Evolutionary conservation across 2,329 filamentous ascomycete genomes (phyloP), one percentile per base, ranked within the genome.

Genomic region (Thelonectria discophora): DNA sequence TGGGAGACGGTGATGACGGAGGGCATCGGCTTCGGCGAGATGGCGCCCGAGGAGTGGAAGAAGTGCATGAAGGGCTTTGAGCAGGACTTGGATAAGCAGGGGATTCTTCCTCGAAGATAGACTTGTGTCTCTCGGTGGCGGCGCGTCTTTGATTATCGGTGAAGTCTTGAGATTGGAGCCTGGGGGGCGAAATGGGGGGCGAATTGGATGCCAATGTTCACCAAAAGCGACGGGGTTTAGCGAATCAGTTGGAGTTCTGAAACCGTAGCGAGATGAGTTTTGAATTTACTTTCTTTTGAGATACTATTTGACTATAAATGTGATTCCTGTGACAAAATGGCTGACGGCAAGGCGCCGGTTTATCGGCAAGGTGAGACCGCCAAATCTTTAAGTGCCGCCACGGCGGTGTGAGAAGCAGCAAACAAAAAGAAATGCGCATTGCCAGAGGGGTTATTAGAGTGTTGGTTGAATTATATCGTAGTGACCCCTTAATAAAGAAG

Each of bases 31-130:
- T 63, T 72, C 34, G 13, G 4, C 11, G 46, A 40, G 11, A 50
- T 62, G 10, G 34, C 60, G 13, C 12, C 54, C 1, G 55, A 57
- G 17, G 37, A 53, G 34, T 73, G 65, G 57, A 62, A 55, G 53
- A 54, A 37, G 32, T 65, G 57, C 24, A 40, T 71, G 20, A n/a
- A 24, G 1, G 52, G 60, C 24, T 73, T 71, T n/a, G 18, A 11
- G 15, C 58, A 58, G 34, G 60, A 73, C 39, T 58, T 72, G 17
- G 62, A 72, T 42, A 61, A 63, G 27, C 66, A 70, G 21, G 62
- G 57, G 12, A 60, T 72, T 21, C 17, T 70, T 1, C 63, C 68
- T 47, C 43, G 20, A 27, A 3, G 12, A n/a, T 42, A 42, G 39
- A n/a, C 4, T 9, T 42, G 11, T n/a, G 2, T 17, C 39, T 42